A percentile compares a stretch with the other conserved stretches of the same genome.
Conservation (phyloP, 2,329 filamentous ascomycete genomes). For the Sarocladium kiliense region DNA sequence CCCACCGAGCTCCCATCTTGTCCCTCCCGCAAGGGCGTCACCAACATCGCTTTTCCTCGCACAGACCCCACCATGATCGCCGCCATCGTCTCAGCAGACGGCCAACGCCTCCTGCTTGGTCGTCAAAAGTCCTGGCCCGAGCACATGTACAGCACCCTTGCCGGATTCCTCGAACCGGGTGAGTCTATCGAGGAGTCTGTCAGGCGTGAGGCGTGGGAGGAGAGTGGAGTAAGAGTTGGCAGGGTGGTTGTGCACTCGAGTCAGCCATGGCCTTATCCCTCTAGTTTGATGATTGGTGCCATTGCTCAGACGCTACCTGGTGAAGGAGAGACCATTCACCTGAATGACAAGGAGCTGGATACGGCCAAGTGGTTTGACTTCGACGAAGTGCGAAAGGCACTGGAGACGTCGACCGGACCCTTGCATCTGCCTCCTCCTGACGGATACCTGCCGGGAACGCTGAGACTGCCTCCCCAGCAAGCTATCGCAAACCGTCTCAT, state of each 20-base stretch:
- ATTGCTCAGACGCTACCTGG: constrained; percentile 76
- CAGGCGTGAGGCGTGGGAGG: constrained; percentile 80
- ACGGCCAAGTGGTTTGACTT: constrained; percentile 83
- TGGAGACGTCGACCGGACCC: constrained; percentile 59
- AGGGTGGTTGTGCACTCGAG: constrained; percentile 77
- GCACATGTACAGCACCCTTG: constrained; percentile 83
- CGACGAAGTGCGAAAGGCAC: constrained; percentile 72
- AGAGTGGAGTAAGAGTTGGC: constrained; percentile 71
- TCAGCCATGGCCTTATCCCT: constrained; percentile 84
- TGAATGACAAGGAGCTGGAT: constrained; percentile 90
- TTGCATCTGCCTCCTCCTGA: constrained; percentile 59
- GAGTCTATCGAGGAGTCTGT: constrained; percentile 84
- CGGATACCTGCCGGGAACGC: constrained; percentile 67
- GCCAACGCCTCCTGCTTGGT: constrained; percentile 74
- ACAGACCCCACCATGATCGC: constrained; percentile 96
- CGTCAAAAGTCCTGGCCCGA: constrained; percentile 79
- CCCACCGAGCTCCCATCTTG: constrained; percentile 56
- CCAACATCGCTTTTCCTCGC: constrained; percentile 86
- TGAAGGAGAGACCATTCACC: constrained; percentile 69
- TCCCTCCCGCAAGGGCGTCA: constrained; percentile 76
- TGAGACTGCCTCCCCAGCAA: constrained; percentile 78
- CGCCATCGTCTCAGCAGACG: constrained; percentile 79
- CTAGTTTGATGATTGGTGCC: constrained; percentile 80
- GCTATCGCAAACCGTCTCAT: constrained; percentile 93
- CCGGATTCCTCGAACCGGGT: constrained; percentile 79